Evolutionary conservation across 1,139 yeast species (phyloP).

Genomic region (Zygosaccharomyces pseudobailii): DNA sequence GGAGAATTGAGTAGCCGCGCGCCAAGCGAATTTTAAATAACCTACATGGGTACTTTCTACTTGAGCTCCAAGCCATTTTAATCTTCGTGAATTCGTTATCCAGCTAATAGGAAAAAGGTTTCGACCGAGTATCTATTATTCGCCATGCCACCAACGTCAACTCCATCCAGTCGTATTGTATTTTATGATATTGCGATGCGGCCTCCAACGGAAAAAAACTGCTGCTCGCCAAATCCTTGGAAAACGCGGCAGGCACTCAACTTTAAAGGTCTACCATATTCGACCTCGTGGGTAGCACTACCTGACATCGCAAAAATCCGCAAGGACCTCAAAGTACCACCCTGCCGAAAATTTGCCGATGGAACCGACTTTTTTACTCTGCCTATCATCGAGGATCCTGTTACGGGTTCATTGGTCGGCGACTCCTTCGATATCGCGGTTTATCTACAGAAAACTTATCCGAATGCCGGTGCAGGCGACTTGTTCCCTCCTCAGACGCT

Average conservation of each 20-base stretch:
- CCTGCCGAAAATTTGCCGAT: constrained; percentile 1
- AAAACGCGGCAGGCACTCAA: not conserved
- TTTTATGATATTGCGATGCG: constrained; percentile 1
- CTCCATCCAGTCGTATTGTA: not conserved
- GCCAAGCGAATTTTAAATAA: no score
- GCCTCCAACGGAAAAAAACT: not conserved
- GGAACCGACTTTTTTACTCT: not conserved
- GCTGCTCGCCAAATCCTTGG: not conserved
- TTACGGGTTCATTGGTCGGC: not conserved
- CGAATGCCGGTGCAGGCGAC: not conserved
- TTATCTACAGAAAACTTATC: not conserved
- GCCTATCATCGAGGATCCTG: not conserved
- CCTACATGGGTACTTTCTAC: no score
- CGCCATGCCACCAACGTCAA: not conserved
- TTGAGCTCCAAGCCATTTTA: no score
- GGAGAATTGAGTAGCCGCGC: no score
- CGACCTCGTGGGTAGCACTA: not conserved
- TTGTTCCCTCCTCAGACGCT: not conserved
- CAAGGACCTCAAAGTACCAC: not conserved
- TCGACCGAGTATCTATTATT: not conserved
- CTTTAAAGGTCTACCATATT: constrained; percentile 1
- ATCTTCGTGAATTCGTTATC: not conserved
- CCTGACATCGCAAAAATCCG: not conserved
- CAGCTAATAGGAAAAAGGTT: not conserved
- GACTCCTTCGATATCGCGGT: constrained; percentile 2